Conservation (phyloP, 140 eudicot species). For the Stevia rebaudiana region DNA sequence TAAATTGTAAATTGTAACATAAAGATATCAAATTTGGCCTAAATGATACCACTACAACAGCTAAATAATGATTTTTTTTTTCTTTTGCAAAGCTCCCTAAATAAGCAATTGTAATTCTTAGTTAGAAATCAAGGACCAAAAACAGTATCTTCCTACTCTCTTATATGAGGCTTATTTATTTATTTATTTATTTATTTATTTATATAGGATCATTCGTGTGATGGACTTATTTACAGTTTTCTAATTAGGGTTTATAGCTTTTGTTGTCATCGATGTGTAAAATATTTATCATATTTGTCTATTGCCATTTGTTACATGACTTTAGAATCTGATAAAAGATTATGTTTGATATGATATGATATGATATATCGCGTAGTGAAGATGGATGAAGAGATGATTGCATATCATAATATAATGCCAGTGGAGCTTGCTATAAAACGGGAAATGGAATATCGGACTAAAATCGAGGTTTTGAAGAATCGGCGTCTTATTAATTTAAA, state of each 20-base stretch:
- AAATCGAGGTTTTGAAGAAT: slow-evolving; percentile 26
- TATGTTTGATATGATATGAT: slow-evolving; percentile 5
- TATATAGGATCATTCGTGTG: too few species aligned
- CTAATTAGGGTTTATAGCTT: neutral
- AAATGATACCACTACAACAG: too few species aligned
- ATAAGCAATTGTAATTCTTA: too few species aligned
- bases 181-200: too few species aligned
- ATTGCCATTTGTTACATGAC: neutral
- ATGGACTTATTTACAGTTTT: neutral
- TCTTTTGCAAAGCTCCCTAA: too few species aligned
- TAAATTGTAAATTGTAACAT: neutral
- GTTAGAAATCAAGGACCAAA: too few species aligned
- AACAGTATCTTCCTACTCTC: too few species aligned
- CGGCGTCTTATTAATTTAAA: slow-evolving; percentile 18
- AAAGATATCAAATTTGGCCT: neutral
- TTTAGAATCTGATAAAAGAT: neutral
- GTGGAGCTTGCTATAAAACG: slow-evolving; percentile 37
- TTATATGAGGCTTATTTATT: too few species aligned
- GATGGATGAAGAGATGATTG: slow-evolving; percentile 39
- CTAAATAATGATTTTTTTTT: too few species aligned
- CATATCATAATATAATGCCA: slow-evolving; percentile 25
- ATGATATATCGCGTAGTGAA: slow-evolving; percentile 14
- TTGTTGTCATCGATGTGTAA: too few species aligned
- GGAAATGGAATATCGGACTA: slow-evolving; percentile 32
- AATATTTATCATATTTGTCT: neutral